Percentiles rank a stretch among this genome's conserved stretches.
Conservation (phyloP, 345 rosid genomes). For the Pseudoturritis turrita region DNA sequence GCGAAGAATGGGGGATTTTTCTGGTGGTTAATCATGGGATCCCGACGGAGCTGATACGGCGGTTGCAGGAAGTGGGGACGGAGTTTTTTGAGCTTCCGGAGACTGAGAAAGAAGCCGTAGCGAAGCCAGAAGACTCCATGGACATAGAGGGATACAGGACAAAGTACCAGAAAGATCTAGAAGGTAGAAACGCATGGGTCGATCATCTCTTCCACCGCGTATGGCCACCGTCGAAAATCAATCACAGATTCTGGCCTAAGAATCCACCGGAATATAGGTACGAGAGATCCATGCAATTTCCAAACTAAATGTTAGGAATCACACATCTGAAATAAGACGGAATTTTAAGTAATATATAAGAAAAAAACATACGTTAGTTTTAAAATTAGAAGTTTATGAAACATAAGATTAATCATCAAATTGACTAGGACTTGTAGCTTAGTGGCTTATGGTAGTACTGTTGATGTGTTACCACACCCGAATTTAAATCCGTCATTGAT, state of each 20-base stretch:
- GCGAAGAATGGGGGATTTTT: conserved; percentile 41
- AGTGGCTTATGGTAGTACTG: too few species aligned
- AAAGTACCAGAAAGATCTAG: conserved; percentile 30
- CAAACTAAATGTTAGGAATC: too few species aligned
- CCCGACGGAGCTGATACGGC: conserved; percentile 32
- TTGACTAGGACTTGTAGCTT: too few species aligned
- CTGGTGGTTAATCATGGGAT: conserved; percentile 38
- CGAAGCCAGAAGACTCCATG: conserved; percentile 32
- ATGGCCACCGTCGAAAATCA: conserved; percentile 63
- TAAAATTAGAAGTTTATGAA: too few species aligned
- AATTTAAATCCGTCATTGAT: too few species aligned
- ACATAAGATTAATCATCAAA: too few species aligned
- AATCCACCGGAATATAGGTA: conserved; percentile 59
- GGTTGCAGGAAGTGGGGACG: conserved; percentile 42
- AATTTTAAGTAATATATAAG: too few species aligned
- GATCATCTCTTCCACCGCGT: conserved; percentile 73
- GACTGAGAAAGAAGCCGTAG: conserved; percentile 46
- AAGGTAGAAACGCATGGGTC: conserved; percentile 47
- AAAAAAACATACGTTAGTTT: too few species aligned
- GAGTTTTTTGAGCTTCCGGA: conserved; percentile 55
- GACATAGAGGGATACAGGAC: conserved; percentile 51
- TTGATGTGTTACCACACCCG: too few species aligned
- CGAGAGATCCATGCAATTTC: too few species aligned
- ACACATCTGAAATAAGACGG: too few species aligned
- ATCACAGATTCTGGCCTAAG: conserved; percentile 58